A percentile compares a stretch with the other conserved stretches of the same genome.
Conservation (phyloP, 1,284 basidiomycete species). For the Cystobasidium pallidum region DNA sequence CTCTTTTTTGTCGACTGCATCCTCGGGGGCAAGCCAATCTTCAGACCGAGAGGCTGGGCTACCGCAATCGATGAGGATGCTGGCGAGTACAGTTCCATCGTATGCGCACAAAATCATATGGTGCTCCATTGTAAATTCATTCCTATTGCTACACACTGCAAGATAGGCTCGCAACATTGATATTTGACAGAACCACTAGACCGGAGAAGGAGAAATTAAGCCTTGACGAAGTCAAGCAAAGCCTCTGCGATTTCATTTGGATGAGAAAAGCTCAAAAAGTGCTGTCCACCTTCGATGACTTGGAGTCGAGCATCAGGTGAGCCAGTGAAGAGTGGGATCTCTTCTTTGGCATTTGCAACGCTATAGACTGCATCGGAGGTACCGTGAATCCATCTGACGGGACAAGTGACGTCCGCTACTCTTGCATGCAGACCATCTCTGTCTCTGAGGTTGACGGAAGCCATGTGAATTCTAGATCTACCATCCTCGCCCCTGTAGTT, state of each 20-base stretch:
- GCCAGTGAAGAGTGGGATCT: slow-evolving; percentile 31
- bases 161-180: too few relatives aligned
- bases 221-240: slow-evolving; percentile 23
- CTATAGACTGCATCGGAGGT: slow-evolving; percentile 30
- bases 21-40: too few relatives aligned
- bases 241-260: slow-evolving; percentile 34
- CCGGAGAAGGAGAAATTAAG: not conserved
- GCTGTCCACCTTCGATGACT: slow-evolving; percentile 32
- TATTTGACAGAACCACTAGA: too few relatives aligned
- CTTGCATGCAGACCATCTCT: slow-evolving; percentile 36
- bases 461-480: slow-evolving; percentile 20
- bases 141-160: too few relatives aligned
- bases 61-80: too few relatives aligned
- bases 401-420: slow-evolving; percentile 27
- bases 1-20: too few relatives aligned
- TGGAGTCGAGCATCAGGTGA: slow-evolving; percentile 24
- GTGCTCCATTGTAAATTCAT: not conserved
- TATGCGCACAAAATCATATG: too few relatives aligned
- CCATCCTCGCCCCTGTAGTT: slow-evolving; percentile 41
- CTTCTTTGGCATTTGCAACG: slow-evolving; percentile 33
- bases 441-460: slow-evolving; percentile 33
- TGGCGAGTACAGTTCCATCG: too few relatives aligned
- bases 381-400: slow-evolving; percentile 31
- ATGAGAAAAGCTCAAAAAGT: slow-evolving; percentile 39
- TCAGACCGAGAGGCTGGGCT: too few relatives aligned